Base-by-base conservation (phyloP, 1,284 basidiomycete genomes). In the Ceratobasidium sp. region DNA sequence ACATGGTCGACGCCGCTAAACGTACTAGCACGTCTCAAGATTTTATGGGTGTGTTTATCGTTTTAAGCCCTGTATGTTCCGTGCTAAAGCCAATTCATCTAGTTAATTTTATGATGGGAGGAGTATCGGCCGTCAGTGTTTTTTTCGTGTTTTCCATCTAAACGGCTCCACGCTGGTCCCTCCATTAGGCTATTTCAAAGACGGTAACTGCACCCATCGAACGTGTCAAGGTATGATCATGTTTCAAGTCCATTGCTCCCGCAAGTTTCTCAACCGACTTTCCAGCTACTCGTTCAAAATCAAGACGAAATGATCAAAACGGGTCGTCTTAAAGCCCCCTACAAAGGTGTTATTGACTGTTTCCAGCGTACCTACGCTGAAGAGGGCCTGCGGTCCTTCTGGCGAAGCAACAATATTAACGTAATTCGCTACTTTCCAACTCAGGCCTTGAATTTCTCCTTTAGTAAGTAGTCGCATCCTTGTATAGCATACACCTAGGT, bases 261-360 rank as follows among this genome's bases (percentile, higher is more conserved):
- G 69, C 48, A 18, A 50, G 67, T 35, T 38, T 55, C 75, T 75
- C 54, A 6, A 50, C 54, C 23, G 33, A 35, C 8, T 18, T 38
- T 27, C 57, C 80, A 89, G 92, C 92, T 98, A 84, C 89, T 98
- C 85, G 94, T 98, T 82, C 96, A 98, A 88, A 98, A 98, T 89
- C 96, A 98, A 89, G 94, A 95, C 90, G 94, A 95, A 88, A 95
- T 95, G 94, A 97, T 97, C 89, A 97, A 97, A 90, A 96, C 97
- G 88, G 96, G 96, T 83, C 96, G 96, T 90, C 93, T 97, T 79
- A 87, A 94, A 75, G 86, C 89, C 81, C 96, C 96, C 62, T 99
- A 99, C 93, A 96, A 96, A 90, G 97, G 97, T 85, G 89, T 98
- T 82, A 85, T 84, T 78, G 96, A 98, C 87, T 96, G 96, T 83